Evolutionary conservation across 306 rosid species (phyloP).

Genomic region (Quercus wislizeni): DNA sequence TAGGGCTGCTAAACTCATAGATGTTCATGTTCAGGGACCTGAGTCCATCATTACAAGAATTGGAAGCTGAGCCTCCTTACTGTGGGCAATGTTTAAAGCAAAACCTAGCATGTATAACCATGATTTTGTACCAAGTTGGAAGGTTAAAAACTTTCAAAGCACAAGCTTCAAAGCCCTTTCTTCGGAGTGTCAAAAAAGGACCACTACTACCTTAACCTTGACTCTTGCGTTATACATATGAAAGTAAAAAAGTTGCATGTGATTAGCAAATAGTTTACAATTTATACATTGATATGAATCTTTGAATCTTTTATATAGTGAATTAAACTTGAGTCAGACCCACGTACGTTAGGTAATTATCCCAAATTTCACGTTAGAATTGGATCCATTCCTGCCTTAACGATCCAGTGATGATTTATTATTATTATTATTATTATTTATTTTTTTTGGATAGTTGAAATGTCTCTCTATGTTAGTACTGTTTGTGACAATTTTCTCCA

Average conservation of each 20-base stretch:
- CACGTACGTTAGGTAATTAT: conserved; percentile 33
- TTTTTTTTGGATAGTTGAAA: conserved; percentile 44
- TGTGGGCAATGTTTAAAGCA: conserved; percentile 24
- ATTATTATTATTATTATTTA: neutral
- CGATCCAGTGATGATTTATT: conserved; percentile 46
- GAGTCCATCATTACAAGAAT: conserved; percentile 52
- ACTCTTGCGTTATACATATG: neutral
- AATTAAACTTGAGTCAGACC: conserved; percentile 45
- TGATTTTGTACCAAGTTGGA: conserved; percentile 32
- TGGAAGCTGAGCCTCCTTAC: conserved; percentile 31
- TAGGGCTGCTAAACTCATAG: conserved; percentile 44
- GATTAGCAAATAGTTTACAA: conserved; percentile 39
- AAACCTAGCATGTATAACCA: conserved; percentile 29
- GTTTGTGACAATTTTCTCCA: conserved; percentile 54
- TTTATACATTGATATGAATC: conserved; percentile 20
- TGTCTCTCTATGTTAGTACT: conserved; percentile 52
- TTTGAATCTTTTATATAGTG: conserved; percentile 34
- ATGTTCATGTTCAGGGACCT: conserved; percentile 22
- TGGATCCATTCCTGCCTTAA: conserved; percentile 51
- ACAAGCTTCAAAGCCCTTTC: conserved; percentile 36
- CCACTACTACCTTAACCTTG: conserved; percentile 21
- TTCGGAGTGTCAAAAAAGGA: conserved; percentile 27
- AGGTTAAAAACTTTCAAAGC: conserved; percentile 18
- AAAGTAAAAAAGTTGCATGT: conserved; percentile 48
- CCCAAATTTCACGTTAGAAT: conserved; percentile 38